Evolutionary conservation across 2,329 filamentous ascomycete genomes (phyloP), one percentile per base, ranked within the genome.

Genomic region (Phaeosphaeria sp.): DNA sequence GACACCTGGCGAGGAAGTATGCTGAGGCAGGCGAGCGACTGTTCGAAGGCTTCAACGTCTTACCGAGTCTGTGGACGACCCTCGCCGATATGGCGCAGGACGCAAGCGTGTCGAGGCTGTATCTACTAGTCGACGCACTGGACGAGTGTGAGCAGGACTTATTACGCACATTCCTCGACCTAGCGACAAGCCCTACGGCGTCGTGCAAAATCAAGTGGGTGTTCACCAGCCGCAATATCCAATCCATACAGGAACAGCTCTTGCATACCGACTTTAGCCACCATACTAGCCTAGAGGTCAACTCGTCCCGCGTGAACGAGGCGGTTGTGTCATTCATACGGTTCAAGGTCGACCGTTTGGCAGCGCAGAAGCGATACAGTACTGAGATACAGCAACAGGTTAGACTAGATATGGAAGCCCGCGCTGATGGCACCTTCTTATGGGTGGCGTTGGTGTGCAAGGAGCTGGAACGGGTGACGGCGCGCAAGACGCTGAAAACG

Each of bases 251-350:
- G 25, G 25, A 17, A 20, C 62, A 18, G 71, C 57, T 27, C 53
- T 80, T 49, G 18, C 24, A 17, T 18, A 33, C 8, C 24, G 17
- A 18, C 11, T 30, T 30, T 30, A 11, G 25, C 27, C 15, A 18
- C 18, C 17, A 49, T 3, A 36, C 27, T 1, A 56, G 56, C 27
- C 74, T 71, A 43, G 63, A 82, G 49, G 60, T 79, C 6, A 49
- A 49, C 54, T 39, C 63, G 22, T 51, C 70, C 0, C 69, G 65
- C 1, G 63, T 81, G 8, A 72, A 72, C 1, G 20, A 51, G 0
- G 78, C 79, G 21, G 76, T 82, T 1, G 20, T 55, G 0, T 46
- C 21, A 2, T 84, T 79, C 30, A 81, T 82, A 49, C 7, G 69
- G 0, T 42, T 65, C 42, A 78, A 78, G 53, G 71, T 80, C 0